phyloP scores from a whole-genome alignment of 306 rosid species.

The Cicer pinnatifidum region DNA sequence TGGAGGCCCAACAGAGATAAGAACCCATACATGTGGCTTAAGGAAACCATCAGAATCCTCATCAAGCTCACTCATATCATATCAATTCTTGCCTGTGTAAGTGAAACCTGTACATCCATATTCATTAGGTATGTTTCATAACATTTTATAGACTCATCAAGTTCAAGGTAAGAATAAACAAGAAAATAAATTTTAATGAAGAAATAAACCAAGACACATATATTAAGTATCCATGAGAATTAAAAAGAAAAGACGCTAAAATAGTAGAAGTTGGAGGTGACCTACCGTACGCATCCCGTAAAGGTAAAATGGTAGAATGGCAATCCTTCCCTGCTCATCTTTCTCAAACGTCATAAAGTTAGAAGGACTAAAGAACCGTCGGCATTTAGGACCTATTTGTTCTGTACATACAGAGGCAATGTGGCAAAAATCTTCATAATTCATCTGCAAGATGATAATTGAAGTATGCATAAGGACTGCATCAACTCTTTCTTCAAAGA shows the following conservation, averaged over 20 bases:
- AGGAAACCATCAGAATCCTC: conserved; percentile 99
- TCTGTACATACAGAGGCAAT: conserved; percentile 98
- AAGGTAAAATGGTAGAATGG: conserved; percentile 97
- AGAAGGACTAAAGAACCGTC: conserved; percentile 97
- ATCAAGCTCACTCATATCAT: conserved; percentile 99
- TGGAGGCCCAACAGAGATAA: conserved; percentile 40
- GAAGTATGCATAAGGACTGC: conserved; percentile 42
- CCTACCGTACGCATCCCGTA: conserved; percentile 99
- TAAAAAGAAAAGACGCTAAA: conserved; percentile 27
- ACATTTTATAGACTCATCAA: conserved; percentile 32
- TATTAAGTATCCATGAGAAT: conserved; percentile 2
- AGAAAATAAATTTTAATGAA: conserved; percentile 5
- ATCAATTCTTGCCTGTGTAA: conserved; percentile 97
- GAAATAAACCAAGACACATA: conserved; percentile 20
- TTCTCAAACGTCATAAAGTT: conserved; percentile 99
- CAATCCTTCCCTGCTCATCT: conserved; percentile 99
- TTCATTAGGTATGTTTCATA: conserved; percentile 40
- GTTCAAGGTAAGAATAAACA: conserved; percentile 24
- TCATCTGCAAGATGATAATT: conserved; percentile 72
- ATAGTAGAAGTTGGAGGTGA: conserved; percentile 27
- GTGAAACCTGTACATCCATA: conserved; percentile 79
- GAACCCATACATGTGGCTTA: conserved; percentile 73
- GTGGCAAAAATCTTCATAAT: conserved; percentile 99
- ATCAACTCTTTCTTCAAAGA: too few species aligned
- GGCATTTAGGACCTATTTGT: conserved; percentile 95